Evolutionary conservation across 192 early-diverging fungal species (phyloP).

Genomic region (Phycomyces nitens): DNA sequence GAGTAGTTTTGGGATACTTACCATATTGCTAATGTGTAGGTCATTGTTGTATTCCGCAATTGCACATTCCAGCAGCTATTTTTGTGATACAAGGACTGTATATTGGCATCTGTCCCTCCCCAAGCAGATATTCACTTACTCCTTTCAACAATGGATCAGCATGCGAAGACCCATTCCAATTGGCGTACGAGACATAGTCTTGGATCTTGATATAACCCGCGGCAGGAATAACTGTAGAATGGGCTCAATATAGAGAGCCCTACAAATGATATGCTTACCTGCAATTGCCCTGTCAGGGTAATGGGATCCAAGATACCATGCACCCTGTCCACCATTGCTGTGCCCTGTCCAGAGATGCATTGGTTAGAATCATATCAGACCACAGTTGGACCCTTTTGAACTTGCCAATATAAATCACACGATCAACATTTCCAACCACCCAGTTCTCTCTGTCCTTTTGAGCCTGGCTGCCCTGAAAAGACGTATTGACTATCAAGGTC

Average conservation of each 20-base stretch:
- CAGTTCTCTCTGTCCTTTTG: slow-evolving; percentile 1
- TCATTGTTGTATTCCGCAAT: slow-evolving; percentile 76
- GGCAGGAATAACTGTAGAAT: slow-evolving; percentile 54
- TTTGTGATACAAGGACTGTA: no score
- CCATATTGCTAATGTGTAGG: slow-evolving; percentile 64
- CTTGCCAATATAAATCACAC: slow-evolving; percentile 11
- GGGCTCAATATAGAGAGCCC: background rate
- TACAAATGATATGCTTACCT: slow-evolving; percentile 30
- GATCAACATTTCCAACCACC: slow-evolving; percentile 3
- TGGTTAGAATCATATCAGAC: background rate
- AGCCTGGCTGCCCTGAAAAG: background rate
- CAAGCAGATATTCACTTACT: no score
- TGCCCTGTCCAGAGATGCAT: slow-evolving; percentile 44
- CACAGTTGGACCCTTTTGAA: background rate
- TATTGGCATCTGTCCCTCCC: background rate
- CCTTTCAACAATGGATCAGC: slow-evolving; percentile 62
- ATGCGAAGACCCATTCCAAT: slow-evolving; percentile 58
- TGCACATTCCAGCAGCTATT: slow-evolving; percentile 62
- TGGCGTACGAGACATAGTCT: slow-evolving; percentile 64
- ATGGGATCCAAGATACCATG: slow-evolving; percentile 68
- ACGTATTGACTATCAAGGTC: background rate
- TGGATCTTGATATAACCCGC: slow-evolving; percentile 74
- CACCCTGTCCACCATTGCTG: slow-evolving; percentile 78
- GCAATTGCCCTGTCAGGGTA: slow-evolving; percentile 70
- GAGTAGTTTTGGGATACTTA: slow-evolving; percentile 21